Conservation (phyloP, 106 monocot genomes). For the Dioscorea zingiberensis region DNA sequence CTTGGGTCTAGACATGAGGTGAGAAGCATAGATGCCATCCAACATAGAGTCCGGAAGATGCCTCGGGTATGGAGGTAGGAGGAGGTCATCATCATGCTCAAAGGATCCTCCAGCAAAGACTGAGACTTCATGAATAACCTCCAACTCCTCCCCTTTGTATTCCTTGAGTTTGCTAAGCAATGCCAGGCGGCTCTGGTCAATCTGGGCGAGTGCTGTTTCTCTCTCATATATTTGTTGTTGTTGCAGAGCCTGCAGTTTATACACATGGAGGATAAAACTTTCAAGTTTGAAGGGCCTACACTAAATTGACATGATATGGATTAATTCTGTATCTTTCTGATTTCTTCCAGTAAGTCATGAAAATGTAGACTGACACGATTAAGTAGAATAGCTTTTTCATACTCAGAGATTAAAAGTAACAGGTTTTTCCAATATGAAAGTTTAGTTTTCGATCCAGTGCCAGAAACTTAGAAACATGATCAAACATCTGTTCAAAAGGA, state of each 20-base stretch:
- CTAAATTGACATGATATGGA: not conserved
- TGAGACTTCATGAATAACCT: conserved; percentile 63
- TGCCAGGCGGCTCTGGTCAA: conserved; percentile 54
- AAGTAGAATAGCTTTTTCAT: not conserved
- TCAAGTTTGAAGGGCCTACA: too few relatives aligned
- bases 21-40: conserved; percentile 30
- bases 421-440: too few relatives aligned
- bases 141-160: conserved; percentile 63
- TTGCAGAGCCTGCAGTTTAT: conserved; percentile 49
- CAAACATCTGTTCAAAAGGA: too few relatives aligned
- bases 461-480: not conserved
- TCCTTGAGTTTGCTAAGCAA: conserved; percentile 55
- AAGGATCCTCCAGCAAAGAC: conserved; percentile 57
- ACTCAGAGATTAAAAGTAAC: not conserved
- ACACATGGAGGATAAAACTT: too few relatives aligned
- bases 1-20: conserved; percentile 13
- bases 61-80: conserved; percentile 54
- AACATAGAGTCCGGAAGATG: conserved; percentile 44
- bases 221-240: conserved; percentile 84
- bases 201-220: conserved; percentile 56
- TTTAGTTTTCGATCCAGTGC: not conserved
- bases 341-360: too few relatives aligned
- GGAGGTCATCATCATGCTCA: conserved; percentile 44
- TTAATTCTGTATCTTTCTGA: too few relatives aligned
- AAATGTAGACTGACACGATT: too few relatives aligned